These are phyloP conservation scores for Kernera saxatilis DNA, from an alignment of 345 rosid species.

Conservation along the genomic window DNA sequence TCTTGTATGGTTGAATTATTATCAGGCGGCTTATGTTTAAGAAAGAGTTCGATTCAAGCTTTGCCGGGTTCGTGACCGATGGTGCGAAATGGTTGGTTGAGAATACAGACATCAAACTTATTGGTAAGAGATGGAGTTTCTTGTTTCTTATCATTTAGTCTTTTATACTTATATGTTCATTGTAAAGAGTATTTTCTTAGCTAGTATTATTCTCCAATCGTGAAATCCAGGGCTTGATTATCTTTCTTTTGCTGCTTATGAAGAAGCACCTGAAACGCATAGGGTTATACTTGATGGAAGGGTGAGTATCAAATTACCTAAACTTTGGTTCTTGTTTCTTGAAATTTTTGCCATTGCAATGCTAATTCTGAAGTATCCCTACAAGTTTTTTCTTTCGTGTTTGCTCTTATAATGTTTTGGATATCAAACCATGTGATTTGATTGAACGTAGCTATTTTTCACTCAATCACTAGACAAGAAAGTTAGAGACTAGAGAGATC, in stretches of 20 bases:
- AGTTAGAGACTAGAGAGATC: too few species aligned
- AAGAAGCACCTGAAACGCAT: conserved; percentile 32
- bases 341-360: not conserved
- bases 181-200: too few species aligned
- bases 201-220: too few species aligned
- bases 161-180: too few species aligned
- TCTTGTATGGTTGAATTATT: conserved; percentile 9
- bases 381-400: too few species aligned
- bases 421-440: not conserved
- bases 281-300: conserved; percentile 29
- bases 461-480: too few species aligned
- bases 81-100: conserved; percentile 92
- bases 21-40: conserved; percentile 81
- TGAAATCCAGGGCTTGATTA: conserved; percentile 62
- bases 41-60: conserved; percentile 71
- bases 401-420: too few species aligned
- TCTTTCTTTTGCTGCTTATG: conserved; percentile 67
- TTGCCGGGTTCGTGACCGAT: conserved; percentile 70
- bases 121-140: conserved; percentile 41
- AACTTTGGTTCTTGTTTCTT: not conserved
- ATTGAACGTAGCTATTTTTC: not conserved
- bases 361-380: not conserved
- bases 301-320: conserved; percentile 11
- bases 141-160: too few species aligned
- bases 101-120: conserved; percentile 80